Evolutionary conservation across 495 filamentous ascomycete species (phyloP), one percentile per base, ranked within the genome.

Genomic region (Glutinoglossum americanum): DNA sequence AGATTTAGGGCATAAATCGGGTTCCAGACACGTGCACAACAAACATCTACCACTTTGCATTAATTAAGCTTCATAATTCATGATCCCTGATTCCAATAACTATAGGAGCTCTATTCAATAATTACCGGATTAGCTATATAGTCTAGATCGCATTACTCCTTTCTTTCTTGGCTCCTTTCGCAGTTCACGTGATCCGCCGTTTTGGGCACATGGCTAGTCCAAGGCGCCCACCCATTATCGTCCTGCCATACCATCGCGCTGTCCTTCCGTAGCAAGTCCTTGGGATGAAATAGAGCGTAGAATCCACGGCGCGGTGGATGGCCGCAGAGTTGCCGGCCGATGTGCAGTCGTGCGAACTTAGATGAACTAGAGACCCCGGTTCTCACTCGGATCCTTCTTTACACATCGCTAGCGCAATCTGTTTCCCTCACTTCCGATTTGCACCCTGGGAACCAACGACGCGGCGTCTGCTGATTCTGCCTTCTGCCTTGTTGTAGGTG

Each of bases 381-480:
- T 53, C 19, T 53, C 25, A 53, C 49, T 53, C 49, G 49, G 49
- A 30, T 53, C 49, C 41, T 53, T 53, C 49, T 53, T 30, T 53
- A 23, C 49, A 53, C 17, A 6, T 53, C 25, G 30, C 49, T 53
- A 53, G 49, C 49, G 49, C 49, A n/a, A 53, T 53, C 49, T 53
- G 28, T 21, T 53, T 30, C 26, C 41, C 23, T 53, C 49, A 53
- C 23, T 28, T 32, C 49, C 49, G 49, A 53, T 53, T 53, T 53
- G 49, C 49, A 53, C 49, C 49, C 49, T 53, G 49, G 49, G 49
- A 30, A 28, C 49, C 49, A 53, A 30, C 49, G 49, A 53, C 47
- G 23, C 23, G 49, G 23, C 49, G 49, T n/a, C 21, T 53, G 49
- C 28, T 32, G 5, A 53, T 2, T n/a, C 2, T 21, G 49, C 49